A percentile compares a stretch with the other conserved stretches of the same genome.
These are phyloP conservation scores for Pittosporum tobira DNA, from an alignment of 129 eudicot genomes.

Conservation along the genomic window DNA sequence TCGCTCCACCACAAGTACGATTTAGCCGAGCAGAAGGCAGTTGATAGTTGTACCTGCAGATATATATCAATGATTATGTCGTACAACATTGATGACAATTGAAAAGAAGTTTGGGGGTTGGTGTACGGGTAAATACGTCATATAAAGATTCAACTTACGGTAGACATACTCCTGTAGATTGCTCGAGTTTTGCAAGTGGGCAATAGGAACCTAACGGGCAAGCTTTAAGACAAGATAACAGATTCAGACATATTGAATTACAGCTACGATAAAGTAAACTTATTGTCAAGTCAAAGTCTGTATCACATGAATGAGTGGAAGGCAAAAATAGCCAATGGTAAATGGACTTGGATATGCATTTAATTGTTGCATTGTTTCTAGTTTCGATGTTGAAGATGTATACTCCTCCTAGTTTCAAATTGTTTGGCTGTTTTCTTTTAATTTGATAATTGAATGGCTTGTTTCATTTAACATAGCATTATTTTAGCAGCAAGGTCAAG, in stretches of 20 bases:
- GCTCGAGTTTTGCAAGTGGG: conserved; percentile 64
- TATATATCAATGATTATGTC: conserved; percentile 10
- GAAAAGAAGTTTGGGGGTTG: neutral
- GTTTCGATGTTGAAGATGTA: no score
- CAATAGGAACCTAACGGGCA: conserved; percentile 96
- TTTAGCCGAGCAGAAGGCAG: conserved; percentile 62
- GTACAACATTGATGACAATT: neutral
- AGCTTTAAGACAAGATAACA: conserved; percentile 38
- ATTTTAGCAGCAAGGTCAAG: no score
- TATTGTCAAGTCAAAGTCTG: neutral
- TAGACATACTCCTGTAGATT: conserved; percentile 51
- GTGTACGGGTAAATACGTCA: neutral
- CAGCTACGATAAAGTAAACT: neutral
- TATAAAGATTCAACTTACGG: conserved; percentile 54
- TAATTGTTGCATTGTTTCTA: no score
- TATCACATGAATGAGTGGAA: neutral
- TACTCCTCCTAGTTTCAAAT: no score
- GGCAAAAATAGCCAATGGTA: neutral
- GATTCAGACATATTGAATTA: conserved; percentile 3
- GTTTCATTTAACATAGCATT: no score
- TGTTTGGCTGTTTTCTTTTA: no score
- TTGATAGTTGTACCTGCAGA: conserved; percentile 68
- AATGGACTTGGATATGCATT: no score
- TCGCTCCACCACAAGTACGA: conserved; percentile 97
- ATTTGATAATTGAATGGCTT: no score